A percentile compares a stretch with the other conserved stretches of the same genome.
These are phyloP conservation scores for Cyathus pygmaeus DNA, from an alignment of 1,284 basidiomycete species.

Conservation along the genomic window DNA sequence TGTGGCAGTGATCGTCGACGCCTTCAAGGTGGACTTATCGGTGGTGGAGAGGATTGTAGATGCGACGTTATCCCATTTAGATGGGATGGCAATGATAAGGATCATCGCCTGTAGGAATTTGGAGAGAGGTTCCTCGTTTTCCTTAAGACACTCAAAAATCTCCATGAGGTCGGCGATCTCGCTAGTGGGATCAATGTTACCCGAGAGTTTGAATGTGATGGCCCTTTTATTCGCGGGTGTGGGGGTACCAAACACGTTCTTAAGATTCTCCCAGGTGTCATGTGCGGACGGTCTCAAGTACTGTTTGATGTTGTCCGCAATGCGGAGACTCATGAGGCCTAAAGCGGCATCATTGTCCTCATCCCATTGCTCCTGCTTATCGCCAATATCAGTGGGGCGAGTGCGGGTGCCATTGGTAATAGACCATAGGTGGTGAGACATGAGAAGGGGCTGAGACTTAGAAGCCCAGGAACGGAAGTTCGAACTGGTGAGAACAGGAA, in stretches of 20 bases:
- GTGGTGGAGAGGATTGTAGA: background rate
- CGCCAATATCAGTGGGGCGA: background rate
- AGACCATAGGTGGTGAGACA: background rate
- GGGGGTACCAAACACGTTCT: background rate
- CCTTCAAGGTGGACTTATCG: background rate
- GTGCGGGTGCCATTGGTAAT: background rate
- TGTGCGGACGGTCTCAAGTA: background rate
- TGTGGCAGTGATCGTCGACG: background rate
- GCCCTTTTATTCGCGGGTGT: background rate
- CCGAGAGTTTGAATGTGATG: background rate
- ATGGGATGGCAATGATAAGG: background rate
- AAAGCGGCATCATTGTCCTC: background rate
- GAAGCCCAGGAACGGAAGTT: background rate
- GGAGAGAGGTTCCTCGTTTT: background rate
- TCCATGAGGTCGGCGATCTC: background rate
- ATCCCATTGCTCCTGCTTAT: background rate
- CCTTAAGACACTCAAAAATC: background rate
- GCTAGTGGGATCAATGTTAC: background rate
- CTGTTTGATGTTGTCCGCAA: background rate
- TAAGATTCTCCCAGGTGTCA: background rate
- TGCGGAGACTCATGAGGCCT: background rate
- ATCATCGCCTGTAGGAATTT: constrained; percentile 1
- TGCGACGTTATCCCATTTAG: background rate
- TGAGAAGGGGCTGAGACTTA: background rate
- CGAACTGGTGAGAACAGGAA: background rate